Evolutionary conservation across 1,284 basidiomycete species (phyloP), one percentile per base, ranked within the genome.

Genomic region (Pyrrhoderma noxium): DNA sequence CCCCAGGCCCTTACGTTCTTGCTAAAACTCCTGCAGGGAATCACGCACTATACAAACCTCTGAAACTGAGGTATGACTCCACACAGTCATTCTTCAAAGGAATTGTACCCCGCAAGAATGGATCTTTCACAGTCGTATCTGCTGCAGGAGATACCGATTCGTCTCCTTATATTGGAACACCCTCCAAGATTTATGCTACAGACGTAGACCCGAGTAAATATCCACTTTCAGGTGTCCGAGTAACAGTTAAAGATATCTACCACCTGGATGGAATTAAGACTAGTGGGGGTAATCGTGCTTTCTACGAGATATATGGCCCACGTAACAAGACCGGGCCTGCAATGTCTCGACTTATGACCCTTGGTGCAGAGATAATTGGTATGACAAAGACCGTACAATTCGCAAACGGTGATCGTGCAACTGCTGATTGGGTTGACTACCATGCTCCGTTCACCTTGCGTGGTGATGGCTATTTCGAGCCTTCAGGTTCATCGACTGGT

Each of bases 371-470:
- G 13, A 65, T 77, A 53, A 67, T 80, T 3, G 76, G 75, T 31
- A 76, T 75, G 57, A 73, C 74, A 3, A 76, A 75, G 54, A 75
- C 74, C 2, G 75, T 74, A 8, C 75, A 77, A 57, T 80, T 80
- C 55, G 76, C 77, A 9, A 77, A 77, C 55, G 76, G 75, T 3
- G 74, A 77, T 36, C 63, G 67, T 14, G 75, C 76, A 1, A 78
- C 76, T 52, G 72, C 52, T 11, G 71, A 73, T 55, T 78, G 73
- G 67, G 67, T 72, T n/a, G 76, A 78, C 56, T 67, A 74, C 16
- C 67, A 73, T 35, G 74, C 74, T 41, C 73, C 76, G 1, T 76
- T 72, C 67, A 77, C 77, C 57, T 71, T 74, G 22, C 69, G 76
- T 38, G 76, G 72, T 14, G 77, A 80, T 56, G 76, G 75, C 0